phyloP scores from a whole-genome alignment of 805 yeast species.

The Grigorovia transvaalensis region DNA sequence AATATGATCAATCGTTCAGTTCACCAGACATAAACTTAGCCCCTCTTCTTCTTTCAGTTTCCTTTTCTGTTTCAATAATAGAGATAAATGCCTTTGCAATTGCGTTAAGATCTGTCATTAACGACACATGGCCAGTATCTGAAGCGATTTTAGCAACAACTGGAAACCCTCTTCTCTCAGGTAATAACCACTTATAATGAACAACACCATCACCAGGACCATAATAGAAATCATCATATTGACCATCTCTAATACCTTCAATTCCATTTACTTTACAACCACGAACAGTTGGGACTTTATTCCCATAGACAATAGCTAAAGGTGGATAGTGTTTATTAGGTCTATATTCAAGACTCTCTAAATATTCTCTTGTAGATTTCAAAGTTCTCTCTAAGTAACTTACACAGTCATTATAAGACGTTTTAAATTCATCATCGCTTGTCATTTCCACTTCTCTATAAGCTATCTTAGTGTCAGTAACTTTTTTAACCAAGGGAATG shows the following conservation, averaged over 20 bases:
- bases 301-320: constrained; percentile 70
- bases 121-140: constrained; percentile 64
- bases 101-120: constrained; percentile 62
- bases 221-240: constrained; percentile 65
- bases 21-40: background rate
- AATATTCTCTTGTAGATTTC: constrained; percentile 45
- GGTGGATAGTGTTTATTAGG: constrained; percentile 63
- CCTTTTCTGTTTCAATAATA: constrained; percentile 47
- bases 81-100: constrained; percentile 65
- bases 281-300: constrained; percentile 73
- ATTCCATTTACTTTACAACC: constrained; percentile 58
- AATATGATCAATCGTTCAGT: background rate
- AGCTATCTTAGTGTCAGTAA: constrained; percentile 2
- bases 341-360: constrained; percentile 45
- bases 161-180: constrained; percentile 63
- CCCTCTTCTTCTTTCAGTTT: constrained; percentile 2
- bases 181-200: constrained; percentile 73
- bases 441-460: constrained; percentile 5
- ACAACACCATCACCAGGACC: constrained; percentile 95
- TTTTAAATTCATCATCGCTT: constrained; percentile 15
- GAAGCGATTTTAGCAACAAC: constrained; percentile 58
- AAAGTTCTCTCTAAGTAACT: constrained; percentile 56
- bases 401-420: constrained; percentile 43
- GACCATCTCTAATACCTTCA: constrained; percentile 58
- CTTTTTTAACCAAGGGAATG: constrained; percentile 7